These are phyloP conservation scores for Daldinia eschscholtzii DNA, from an alignment of 2,329 filamentous ascomycete genomes.

Conservation along the genomic window DNA sequence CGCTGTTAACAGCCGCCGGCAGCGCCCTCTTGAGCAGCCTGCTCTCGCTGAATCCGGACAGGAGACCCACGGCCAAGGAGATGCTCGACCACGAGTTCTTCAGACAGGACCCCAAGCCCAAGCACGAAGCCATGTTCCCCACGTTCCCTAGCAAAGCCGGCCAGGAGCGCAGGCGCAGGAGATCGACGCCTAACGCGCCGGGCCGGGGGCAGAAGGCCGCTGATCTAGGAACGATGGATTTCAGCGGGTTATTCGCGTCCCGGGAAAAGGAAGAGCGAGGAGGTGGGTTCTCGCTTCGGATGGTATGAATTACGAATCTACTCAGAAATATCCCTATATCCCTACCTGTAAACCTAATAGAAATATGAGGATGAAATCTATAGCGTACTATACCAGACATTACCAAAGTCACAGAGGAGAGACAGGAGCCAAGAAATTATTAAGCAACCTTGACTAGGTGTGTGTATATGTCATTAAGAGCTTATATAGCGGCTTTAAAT, in stretches of 20 bases:
- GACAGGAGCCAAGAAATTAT: conserved; percentile 13
- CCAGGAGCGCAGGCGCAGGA: conserved; percentile 81
- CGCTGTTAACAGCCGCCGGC: conserved; percentile 82
- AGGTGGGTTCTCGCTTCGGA: conserved; percentile 74
- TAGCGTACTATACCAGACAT: conserved; percentile 15
- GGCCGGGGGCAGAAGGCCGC: conserved; percentile 77
- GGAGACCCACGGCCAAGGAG: conserved; percentile 77
- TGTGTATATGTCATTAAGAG: conserved; percentile 44
- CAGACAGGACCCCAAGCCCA: conserved; percentile 87
- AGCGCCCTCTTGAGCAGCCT: conserved; percentile 76
- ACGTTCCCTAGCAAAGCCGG: conserved; percentile 97
- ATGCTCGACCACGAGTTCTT: conserved; percentile 89
- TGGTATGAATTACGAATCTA: conserved; percentile 59
- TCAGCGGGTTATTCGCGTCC: conserved; percentile 78
- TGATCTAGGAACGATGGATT: conserved; percentile 69
- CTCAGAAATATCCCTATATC: not conserved
- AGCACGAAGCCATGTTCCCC: conserved; percentile 92
- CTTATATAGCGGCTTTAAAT: conserved; percentile 42
- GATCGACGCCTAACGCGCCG: conserved; percentile 85
- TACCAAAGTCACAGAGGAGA: conserved; percentile 28
- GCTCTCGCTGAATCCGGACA: conserved; percentile 79
- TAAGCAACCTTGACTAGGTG: conserved; percentile 32
- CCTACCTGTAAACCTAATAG: not conserved
- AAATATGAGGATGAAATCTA: conserved; percentile 15
- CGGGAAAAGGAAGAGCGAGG: conserved; percentile 74